Evolutionary conservation across 108 stramenopile genomes (phyloP), one percentile per base, ranked within the genome.

Genomic region (Fragilaria radians): DNA sequence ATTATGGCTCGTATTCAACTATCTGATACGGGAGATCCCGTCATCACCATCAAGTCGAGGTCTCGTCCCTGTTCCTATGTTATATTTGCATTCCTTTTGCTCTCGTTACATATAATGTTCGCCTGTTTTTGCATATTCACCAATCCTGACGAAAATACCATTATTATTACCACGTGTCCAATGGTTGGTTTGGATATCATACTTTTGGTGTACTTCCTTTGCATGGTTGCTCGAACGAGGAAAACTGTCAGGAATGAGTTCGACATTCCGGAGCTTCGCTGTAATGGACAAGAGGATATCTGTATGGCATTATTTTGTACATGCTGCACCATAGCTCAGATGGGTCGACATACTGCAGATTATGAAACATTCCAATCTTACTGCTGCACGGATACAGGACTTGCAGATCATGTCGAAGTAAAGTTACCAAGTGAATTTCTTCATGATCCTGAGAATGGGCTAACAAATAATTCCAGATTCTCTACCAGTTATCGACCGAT

Each of bases 361-460:
- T 75, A 70, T 31, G 24, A 49, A 17, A 50, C 32, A 1, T 58
- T 70, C 28, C 30, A 57, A 21, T 61, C 68, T 0, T 47, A 52
- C 28, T 66, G 64, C 22, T 70, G 67, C 50, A 63, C 74, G 5
- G 63, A 70, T 19, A 75, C 68, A 17, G 74, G 74, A 18, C 57
- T 75, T 4, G 59, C 62, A 27, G 52, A 46, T n/a, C 55, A 57
- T 34, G 32, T 57, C 30, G 55, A 57, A 36, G 55, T 57, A 18
- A 57, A 57, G 32, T 28, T 57, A 46, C 55, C 55, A 34, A 23
- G 19, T 19, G 55, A 57, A 19, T 11, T 7, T 42, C 36, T 42
- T 42, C 11, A 11, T 42, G 36, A 42, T 42, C 7, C 14, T 42
- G 36, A 42, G 36, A 42, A 42, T 7, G 36, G 36, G 7, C 36